These are phyloP conservation scores for Saksenaea oblongispora DNA, from an alignment of 371 early-diverging fungal species.

Conservation along the genomic window DNA sequence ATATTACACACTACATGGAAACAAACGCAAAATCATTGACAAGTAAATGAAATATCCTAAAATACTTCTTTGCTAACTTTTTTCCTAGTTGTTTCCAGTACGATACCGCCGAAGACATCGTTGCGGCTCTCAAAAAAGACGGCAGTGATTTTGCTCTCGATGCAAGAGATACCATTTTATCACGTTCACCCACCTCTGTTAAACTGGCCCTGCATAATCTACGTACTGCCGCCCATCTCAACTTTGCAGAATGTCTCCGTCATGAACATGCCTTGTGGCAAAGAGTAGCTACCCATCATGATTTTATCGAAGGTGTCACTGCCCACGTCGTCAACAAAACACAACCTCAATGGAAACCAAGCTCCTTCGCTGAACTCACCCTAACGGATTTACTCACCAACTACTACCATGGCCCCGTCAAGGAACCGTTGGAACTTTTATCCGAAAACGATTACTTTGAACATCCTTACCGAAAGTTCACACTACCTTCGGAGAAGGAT, in stretches of 20 bases:
- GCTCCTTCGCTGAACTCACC: constrained; percentile 52
- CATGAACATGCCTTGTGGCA: constrained; percentile 78
- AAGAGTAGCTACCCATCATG: constrained; percentile 32
- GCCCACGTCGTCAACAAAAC: constrained; percentile 70
- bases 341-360: constrained; percentile 78
- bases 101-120: constrained; percentile 81
- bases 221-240: constrained; percentile 54
- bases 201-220: constrained; percentile 79
- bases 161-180: constrained; percentile 59
- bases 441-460: constrained; percentile 39
- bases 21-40: constrained; percentile 28
- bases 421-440: constrained; percentile 28
- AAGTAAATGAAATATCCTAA: constrained; percentile 1
- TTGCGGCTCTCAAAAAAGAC: constrained; percentile 75
- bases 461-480: constrained; percentile 79
- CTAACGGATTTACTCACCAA: constrained; percentile 50
- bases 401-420: constrained; percentile 52
- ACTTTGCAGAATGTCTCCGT: constrained; percentile 48
- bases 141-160: constrained; percentile 62
- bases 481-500: constrained; percentile 82
- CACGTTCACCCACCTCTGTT: constrained; percentile 77
- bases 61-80: not conserved
- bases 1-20: constrained; percentile 6
- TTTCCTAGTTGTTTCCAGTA: constrained; percentile 73
- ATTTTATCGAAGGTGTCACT: constrained; percentile 79